Base-by-base conservation (phyloP, 2,329 filamentous ascomycete genomes). In the Thermoascus crustaceus region DNA sequence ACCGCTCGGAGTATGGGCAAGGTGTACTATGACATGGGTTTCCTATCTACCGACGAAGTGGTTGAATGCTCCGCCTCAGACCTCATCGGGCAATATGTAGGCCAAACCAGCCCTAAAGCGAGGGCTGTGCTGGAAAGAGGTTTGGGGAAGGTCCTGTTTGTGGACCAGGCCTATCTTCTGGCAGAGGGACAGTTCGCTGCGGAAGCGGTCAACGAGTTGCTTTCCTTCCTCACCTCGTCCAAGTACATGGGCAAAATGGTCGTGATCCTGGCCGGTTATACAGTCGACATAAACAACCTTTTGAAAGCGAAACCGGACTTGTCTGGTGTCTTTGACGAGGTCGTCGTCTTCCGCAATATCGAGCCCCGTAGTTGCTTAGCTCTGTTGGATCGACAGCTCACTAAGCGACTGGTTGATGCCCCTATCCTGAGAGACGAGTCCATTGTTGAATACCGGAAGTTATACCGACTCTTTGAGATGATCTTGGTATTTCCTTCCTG, bases 151-250 rank as follows among this genome's bases (percentile, higher is more conserved):
- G 75, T 85, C 0, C 63, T 85, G 0, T 78, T 85, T 40, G 70
- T 85, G 6, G 80, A 84, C 37, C 78, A 84, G 48, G 79, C 79
- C 0, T 83, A 83, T 43, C 68, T 78, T 0, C 66, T 84, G 11
- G 2, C 2, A 9, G 18, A 23, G 5, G 30, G 20, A 4, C 30
- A 22, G 4, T 32, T 32, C 13, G 20, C 6, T n/a, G 21, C 9
- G 11, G 30, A 32, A 8, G 30, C 30, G 4, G 4, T 43, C 7
- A 37, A 41, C 23, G 40, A 45, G 21, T 8, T 45, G 8, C 37
- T 43, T 10, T 41, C 43, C 32, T 36, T 26, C 26, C 9, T 43
- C n/a, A 45, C 43, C 9, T 43, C 43, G 21, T 29, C 34, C 9
- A 32, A 32, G 18, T 45, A 36, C 33, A 18, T 16, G 9, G 7